Conservation (phyloP, 2,329 filamentous ascomycete species). For the Trichoderma sp. region DNA sequence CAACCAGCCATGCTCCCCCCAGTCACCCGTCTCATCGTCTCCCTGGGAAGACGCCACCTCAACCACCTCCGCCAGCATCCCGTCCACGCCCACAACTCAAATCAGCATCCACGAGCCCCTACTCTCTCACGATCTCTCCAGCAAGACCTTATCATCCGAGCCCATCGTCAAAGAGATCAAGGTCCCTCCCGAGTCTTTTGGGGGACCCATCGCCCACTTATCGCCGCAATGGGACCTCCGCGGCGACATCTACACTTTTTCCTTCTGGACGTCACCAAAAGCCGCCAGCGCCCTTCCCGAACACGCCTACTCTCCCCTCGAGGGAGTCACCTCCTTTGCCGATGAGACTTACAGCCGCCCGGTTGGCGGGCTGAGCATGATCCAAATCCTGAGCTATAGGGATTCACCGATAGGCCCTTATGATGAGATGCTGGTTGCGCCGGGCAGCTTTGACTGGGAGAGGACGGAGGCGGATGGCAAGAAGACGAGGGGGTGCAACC, state of each 20-base stretch:
- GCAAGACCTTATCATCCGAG: not conserved
- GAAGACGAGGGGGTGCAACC: slow-evolving; percentile 39
- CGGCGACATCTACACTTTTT: slow-evolving; percentile 47
- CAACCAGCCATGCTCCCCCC: slow-evolving; percentile 9
- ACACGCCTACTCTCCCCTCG: slow-evolving; percentile 50
- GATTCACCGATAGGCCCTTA: slow-evolving; percentile 56
- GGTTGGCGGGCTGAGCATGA: slow-evolving; percentile 49
- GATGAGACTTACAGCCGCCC: slow-evolving; percentile 35
- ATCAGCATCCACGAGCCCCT: slow-evolving; percentile 8
- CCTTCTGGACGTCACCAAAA: slow-evolving; percentile 42
- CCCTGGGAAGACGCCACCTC: slow-evolving; percentile 15
- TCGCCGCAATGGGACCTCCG: slow-evolving; percentile 49
- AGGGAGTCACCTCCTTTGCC: slow-evolving; percentile 45
- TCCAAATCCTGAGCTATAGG: slow-evolving; percentile 54
- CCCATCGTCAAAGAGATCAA: not conserved
- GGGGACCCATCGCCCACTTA: slow-evolving; percentile 30
- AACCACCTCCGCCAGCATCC: slow-evolving; percentile 4
- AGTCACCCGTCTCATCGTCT: slow-evolving; percentile 7
- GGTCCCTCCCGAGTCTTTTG: not conserved
- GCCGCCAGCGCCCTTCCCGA: slow-evolving; percentile 38
- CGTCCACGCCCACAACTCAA: slow-evolving; percentile 13
- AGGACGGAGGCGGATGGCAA: slow-evolving; percentile 39
- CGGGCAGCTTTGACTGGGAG: slow-evolving; percentile 49
- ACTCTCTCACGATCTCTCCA: not conserved
- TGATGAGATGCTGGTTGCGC: slow-evolving; percentile 53